These are phyloP conservation scores for Echeveria elegans DNA, from an alignment of 164 flowering plant species.

Conservation along the genomic window DNA sequence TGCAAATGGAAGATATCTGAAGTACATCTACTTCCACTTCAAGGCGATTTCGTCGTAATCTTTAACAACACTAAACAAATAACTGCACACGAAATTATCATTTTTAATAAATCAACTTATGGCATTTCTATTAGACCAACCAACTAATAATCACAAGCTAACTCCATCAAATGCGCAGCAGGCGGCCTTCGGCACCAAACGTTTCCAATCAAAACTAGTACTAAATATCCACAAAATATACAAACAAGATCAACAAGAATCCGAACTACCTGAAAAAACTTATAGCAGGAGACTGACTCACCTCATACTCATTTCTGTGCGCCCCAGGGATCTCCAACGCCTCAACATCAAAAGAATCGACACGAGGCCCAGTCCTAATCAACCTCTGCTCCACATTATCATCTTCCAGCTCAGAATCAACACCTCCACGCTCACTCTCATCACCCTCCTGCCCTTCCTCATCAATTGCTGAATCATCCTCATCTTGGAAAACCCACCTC, in stretches of 20 bases:
- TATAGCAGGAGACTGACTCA: not conserved
- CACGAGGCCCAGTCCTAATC: constrained; percentile 83
- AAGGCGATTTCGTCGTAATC: not conserved
- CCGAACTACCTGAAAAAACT: not conserved
- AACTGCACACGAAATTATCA: not conserved
- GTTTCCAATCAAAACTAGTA: not conserved
- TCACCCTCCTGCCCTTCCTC: constrained; percentile 13
- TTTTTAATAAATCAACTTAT: not conserved
- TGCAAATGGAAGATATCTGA: not conserved
- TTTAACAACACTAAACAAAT: not conserved
- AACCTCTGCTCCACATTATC: constrained; percentile 27
- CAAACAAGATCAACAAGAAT: not conserved
- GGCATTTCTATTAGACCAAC: not conserved
- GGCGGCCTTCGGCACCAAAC: not conserved
- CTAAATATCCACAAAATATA: not conserved
- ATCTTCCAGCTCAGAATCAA: constrained; percentile 16
- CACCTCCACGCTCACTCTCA: not conserved
- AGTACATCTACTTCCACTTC: not conserved
- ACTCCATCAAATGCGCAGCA: not conserved
- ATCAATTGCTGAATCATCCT: constrained; percentile 47
- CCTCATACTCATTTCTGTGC: constrained; percentile 68
- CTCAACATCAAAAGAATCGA: constrained; percentile 95
- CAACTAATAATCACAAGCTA: not conserved
- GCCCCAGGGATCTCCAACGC: constrained; percentile 90
- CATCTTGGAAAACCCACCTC: constrained; percentile 86